phyloP scores from a whole-genome alignment of 192 early-diverging fungal genomes.

The Coemansia sp. region DNA sequence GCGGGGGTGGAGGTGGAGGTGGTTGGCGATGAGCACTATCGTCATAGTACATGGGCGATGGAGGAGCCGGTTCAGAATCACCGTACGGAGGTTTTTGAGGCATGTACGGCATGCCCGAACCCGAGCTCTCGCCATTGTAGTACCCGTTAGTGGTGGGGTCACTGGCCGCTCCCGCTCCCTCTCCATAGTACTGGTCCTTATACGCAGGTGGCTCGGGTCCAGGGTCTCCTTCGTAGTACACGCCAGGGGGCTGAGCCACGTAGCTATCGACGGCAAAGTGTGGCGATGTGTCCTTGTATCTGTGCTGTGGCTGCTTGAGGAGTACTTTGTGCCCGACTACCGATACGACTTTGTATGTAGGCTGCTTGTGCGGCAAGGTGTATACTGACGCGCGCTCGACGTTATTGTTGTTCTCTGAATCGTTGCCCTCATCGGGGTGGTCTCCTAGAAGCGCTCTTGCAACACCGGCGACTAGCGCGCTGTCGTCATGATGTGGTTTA shows the following conservation, averaged over 20 bases:
- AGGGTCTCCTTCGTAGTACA: neutral
- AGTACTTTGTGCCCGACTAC: constrained; percentile 3
- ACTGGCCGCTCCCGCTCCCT: neutral
- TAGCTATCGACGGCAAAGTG: neutral
- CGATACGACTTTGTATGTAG: neutral
- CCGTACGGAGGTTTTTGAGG: neutral
- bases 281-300: neutral
- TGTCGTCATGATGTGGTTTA: neutral
- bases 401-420: neutral
- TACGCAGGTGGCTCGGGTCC: neutral
- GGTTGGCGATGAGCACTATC: neutral
- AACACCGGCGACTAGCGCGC: neutral
- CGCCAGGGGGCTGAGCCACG: neutral
- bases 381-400: neutral
- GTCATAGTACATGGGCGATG: constrained; percentile 1
- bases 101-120: neutral
- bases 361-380: neutral
- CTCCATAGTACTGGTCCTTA: neutral
- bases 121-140: constrained; percentile 4
- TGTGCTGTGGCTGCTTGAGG: neutral
- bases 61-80: neutral
- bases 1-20: neutral
- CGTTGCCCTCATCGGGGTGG: neutral
- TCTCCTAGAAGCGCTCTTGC: constrained; percentile 5
- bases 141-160: neutral